Percentiles rank a stretch among this genome's conserved stretches.
These are phyloP conservation scores for Sugiyamaella mastotermitis DNA, from an alignment of 805 yeast genomes.

Conservation along the genomic window DNA sequence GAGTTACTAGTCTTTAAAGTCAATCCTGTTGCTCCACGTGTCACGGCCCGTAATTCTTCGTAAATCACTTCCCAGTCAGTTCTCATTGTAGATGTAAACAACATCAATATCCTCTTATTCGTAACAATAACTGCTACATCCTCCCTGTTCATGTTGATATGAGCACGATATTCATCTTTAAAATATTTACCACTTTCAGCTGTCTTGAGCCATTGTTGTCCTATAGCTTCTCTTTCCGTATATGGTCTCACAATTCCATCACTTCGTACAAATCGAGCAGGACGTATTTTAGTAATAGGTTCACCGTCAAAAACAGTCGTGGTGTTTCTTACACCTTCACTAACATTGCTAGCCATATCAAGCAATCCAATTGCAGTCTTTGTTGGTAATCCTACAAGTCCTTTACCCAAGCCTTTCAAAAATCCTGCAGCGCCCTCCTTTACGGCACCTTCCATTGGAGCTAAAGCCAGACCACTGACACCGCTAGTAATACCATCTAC, in stretches of 20 bases:
- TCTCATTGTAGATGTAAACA: slow-evolving; percentile 53
- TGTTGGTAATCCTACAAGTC: slow-evolving; percentile 92
- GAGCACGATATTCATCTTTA: slow-evolving; percentile 76
- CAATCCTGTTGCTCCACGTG: slow-evolving; percentile 76
- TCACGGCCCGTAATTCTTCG: slow-evolving; percentile 59
- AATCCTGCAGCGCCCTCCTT: slow-evolving; percentile 88
- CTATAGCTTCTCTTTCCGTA: slow-evolving; percentile 80
- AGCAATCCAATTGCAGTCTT: slow-evolving; percentile 93
- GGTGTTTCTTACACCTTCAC: slow-evolving; percentile 90
- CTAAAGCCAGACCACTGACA: slow-evolving; percentile 79
- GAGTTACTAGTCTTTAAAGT: slow-evolving; percentile 47
- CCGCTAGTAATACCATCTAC: slow-evolving; percentile 86
- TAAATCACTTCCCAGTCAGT: slow-evolving; percentile 69
- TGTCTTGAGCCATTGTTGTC: slow-evolving; percentile 85
- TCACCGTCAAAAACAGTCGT: slow-evolving; percentile 84
- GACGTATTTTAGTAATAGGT: slow-evolving; percentile 68
- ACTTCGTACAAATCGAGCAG: slow-evolving; percentile 69
- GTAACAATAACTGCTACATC: slow-evolving; percentile 75
- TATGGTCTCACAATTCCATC: slow-evolving; percentile 73
- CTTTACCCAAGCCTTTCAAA: slow-evolving; percentile 89
- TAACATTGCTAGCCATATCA: slow-evolving; percentile 85
- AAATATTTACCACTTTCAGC: slow-evolving; percentile 74
- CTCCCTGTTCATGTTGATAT: slow-evolving; percentile 73
- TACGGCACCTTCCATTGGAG: slow-evolving; percentile 87
- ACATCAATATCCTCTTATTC: slow-evolving; percentile 58